A percentile compares a stretch with the other conserved stretches of the same genome.
These are phyloP conservation scores for Cyanodermella asteris DNA, from an alignment of 2,329 filamentous ascomycete species.

Conservation along the genomic window DNA sequence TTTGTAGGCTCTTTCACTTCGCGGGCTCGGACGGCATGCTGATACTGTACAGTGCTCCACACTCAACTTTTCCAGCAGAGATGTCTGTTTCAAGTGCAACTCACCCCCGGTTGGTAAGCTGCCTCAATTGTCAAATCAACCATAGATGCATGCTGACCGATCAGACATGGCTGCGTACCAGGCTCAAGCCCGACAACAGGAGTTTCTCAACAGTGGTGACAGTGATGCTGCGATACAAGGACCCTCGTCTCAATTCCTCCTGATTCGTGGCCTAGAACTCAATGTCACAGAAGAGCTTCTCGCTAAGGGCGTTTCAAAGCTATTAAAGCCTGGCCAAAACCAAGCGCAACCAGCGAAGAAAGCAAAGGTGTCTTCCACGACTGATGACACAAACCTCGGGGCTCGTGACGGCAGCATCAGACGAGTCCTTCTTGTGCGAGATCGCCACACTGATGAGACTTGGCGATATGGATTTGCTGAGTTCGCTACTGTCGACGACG, in stretches of 20 bases:
- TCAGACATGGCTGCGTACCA: constrained; percentile 6
- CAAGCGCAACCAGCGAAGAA: constrained; percentile 19
- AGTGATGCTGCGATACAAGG: constrained; percentile 31
- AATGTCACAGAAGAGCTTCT: constrained; percentile 52
- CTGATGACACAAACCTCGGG: constrained; percentile 39
- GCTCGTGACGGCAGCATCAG: constrained; percentile 54
- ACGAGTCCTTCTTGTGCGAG: constrained; percentile 55
- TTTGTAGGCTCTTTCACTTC: constrained; percentile 18
- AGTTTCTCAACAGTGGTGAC: constrained; percentile 28
- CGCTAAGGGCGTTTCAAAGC: constrained; percentile 48
- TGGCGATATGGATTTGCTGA: constrained; percentile 72
- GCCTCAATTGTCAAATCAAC: too few species aligned
- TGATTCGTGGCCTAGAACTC: constrained; percentile 48
- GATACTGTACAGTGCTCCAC: constrained; percentile 24
- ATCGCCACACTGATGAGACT: constrained; percentile 47
- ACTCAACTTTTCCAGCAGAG: constrained; percentile 33
- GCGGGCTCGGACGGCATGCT: constrained; percentile 1
- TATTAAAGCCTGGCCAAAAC: constrained; percentile 34
- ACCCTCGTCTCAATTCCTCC: constrained; percentile 52
- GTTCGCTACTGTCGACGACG: constrained; percentile 55
- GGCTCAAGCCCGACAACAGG: constrained; percentile 18
- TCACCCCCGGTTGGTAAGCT: constrained; percentile 8
- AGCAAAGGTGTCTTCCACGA: constrained; percentile 32
- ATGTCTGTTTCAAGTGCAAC: constrained; percentile 37
- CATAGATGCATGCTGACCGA: too few species aligned